A percentile compares a stretch with the other conserved stretches of the same genome.
phyloP scores from a whole-genome alignment of 2,329 filamentous ascomycete species.

The Aspergillus sojae region DNA sequence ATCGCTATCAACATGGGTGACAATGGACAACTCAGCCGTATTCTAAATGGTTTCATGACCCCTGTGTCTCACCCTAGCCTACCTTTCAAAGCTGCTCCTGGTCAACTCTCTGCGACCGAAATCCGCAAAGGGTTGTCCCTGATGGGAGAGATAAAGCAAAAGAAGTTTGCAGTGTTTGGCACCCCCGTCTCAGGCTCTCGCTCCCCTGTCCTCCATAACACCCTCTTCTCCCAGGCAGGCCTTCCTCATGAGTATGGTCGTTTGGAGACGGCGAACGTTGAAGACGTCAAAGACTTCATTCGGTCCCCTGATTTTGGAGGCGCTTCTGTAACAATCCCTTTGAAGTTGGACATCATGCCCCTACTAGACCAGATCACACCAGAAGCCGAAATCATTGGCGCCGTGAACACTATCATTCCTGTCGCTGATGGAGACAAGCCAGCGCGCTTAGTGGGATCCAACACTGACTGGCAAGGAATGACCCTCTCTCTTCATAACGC shows the following conservation, averaged over 20 bases:
- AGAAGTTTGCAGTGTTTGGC: constrained; percentile 85
- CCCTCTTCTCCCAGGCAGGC: constrained; percentile 73
- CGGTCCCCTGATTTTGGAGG: constrained; percentile 78
- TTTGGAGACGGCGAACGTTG: constrained; percentile 70
- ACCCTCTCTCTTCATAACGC: constrained; percentile 72
- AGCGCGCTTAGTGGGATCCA: constrained; percentile 73
- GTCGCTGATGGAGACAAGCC: constrained; percentile 48
- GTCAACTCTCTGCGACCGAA: constrained; percentile 86
- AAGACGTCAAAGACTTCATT: constrained; percentile 67
- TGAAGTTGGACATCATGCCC: constrained; percentile 86
- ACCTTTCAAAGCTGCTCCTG: constrained; percentile 92
- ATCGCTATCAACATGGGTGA: constrained; percentile 97
- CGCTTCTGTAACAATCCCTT: constrained; percentile 90
- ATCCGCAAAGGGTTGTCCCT: constrained; percentile 78
- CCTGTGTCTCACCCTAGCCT: constrained; percentile 87
- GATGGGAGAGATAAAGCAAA: constrained; percentile 74
- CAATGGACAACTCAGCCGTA: constrained; percentile 82
- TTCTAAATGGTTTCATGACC: constrained; percentile 90
- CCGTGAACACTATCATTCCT: constrained; percentile 90
- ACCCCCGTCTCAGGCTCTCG: constrained; percentile 79
- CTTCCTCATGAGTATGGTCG: constrained; percentile 81
- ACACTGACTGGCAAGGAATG: constrained; percentile 97
- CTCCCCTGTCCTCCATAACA: constrained; percentile 88
- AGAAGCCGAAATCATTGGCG: constrained; percentile 81
- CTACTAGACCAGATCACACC: constrained; percentile 78